Evolutionary conservation across 495 filamentous ascomycete genomes (phyloP).

Genomic region (Penicillium antarcticum): DNA sequence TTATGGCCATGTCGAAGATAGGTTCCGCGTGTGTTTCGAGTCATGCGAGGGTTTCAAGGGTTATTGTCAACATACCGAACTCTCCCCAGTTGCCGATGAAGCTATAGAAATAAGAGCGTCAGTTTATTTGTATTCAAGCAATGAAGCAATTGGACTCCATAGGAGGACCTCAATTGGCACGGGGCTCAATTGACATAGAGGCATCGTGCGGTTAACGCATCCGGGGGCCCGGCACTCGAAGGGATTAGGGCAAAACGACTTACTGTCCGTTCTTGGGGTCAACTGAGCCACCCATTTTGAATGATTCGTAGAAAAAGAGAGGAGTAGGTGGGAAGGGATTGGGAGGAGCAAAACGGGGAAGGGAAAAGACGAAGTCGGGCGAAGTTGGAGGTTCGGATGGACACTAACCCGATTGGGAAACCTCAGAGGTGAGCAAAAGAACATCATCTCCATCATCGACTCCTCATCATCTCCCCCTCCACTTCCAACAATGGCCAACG

Average conservation of each 20-base stretch:
- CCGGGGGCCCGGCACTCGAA: conserved; percentile 15
- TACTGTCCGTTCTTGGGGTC: conserved; percentile 68
- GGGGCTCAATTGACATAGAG: neutral
- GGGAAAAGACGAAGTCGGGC: conserved; percentile 33
- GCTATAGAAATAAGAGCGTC: conserved; percentile 45
- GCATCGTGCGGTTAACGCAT: conserved; percentile 20
- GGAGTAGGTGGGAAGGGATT: conserved; percentile 13
- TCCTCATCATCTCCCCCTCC: conserved; percentile 20
- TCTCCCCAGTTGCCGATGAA: conserved; percentile 83
- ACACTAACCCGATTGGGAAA: conserved; percentile 43
- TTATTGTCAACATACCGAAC: conserved; percentile 62
- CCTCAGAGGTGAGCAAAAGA: conserved; percentile 16
- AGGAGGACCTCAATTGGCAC: neutral
- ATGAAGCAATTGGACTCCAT: neutral
- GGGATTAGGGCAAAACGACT: conserved; percentile 38
- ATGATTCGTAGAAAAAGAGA: conserved; percentile 18
- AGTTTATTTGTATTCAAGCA: conserved; percentile 8
- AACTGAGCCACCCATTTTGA: conserved; percentile 66
- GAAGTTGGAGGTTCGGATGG: conserved; percentile 28
- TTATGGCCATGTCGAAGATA: neutral
- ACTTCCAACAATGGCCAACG: conserved; percentile 52
- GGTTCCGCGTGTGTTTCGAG: conserved; percentile 12
- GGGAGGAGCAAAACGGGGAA: conserved; percentile 22
- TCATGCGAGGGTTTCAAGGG: conserved; percentile 9
- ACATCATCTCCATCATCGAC: conserved; percentile 21